phyloP scores from a whole-genome alignment of 1,139 yeast genomes.

The Kluyveromyces marxianus region DNA sequence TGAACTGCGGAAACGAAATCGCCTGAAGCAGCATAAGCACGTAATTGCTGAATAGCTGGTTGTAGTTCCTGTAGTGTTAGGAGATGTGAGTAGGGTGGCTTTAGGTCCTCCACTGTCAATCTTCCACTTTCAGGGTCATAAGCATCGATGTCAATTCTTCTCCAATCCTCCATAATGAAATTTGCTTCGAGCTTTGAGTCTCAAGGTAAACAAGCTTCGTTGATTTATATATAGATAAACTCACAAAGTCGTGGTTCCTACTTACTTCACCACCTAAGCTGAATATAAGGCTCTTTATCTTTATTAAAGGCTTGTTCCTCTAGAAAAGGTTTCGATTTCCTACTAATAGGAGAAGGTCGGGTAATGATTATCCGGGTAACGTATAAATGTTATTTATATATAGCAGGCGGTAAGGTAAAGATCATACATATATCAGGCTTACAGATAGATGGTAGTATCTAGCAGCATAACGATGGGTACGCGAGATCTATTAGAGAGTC shows the following conservation, averaged over 20 bases:
- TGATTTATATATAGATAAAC: not conserved
- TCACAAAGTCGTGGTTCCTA: no score
- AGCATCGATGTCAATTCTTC: constrained; percentile 90
- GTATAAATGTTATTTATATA: not conserved
- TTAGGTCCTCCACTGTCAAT: constrained; percentile 54
- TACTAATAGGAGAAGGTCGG: not conserved
- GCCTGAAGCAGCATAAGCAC: constrained; percentile 63
- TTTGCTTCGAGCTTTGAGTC: no score
- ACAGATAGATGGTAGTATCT: no score
- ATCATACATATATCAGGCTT: not conserved
- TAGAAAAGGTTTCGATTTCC: not conserved
- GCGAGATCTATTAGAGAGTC: no score
- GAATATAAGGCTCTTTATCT: not conserved
- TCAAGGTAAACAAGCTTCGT: not conserved
- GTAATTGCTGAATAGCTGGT: constrained; percentile 48
- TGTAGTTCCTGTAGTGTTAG: constrained; percentile 48
- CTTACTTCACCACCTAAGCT: no score
- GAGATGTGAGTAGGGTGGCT: constrained; percentile 41
- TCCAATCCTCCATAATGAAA: constrained; percentile 36
- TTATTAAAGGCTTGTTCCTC: not conserved
- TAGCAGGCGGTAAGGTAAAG: not conserved
- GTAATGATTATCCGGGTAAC: constrained; percentile 2
- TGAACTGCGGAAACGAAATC: constrained; percentile 60
- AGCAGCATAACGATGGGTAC: no score
- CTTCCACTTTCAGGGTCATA: constrained; percentile 71